phyloP scores from a whole-genome alignment of 169 alveolate genomes.

The Cryptosporidium bovis region DNA sequence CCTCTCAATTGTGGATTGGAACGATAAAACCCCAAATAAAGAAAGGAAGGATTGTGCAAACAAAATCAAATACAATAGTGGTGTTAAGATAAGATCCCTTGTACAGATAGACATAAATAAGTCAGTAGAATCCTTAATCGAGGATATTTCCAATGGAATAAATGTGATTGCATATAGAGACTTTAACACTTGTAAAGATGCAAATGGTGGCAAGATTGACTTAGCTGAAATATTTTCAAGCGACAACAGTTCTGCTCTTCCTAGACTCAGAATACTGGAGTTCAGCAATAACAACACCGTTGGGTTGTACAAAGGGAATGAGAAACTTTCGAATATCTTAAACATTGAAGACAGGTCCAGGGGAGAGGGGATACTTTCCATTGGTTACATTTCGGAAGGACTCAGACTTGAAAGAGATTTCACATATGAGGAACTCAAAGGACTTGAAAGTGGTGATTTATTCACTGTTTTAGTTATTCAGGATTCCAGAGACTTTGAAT shows the following conservation, averaged over 20 bases:
- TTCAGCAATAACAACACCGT: constrained; percentile 6
- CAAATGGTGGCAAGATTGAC: neutral
- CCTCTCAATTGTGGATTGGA: neutral
- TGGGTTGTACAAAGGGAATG: constrained; percentile 26
- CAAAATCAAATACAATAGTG: too few species aligned
- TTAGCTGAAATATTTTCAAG: too few species aligned
- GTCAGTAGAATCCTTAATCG: constrained; percentile 3
- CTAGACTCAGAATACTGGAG: constrained; percentile 29
- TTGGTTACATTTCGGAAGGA: constrained; percentile 34
- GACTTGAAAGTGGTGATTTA: constrained; percentile 33
- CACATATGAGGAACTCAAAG: constrained; percentile 21
- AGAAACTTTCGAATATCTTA: constrained; percentile 5
- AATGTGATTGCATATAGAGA: constrained; percentile 3
- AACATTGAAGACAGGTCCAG: neutral
- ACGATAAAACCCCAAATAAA: too few species aligned
- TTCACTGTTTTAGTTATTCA: constrained; percentile 33
- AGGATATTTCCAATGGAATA: neutral
- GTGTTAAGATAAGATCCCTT: constrained; percentile 10
- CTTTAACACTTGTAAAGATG: neutral
- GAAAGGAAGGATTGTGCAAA: too few species aligned
- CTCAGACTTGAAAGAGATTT: constrained; percentile 46
- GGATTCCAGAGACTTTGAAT: constrained; percentile 8
- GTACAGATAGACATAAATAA: neutral
- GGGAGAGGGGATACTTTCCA: neutral
- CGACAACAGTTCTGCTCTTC: too few species aligned